phyloP scores from a whole-genome alignment of 352 stramenopile species.

The Phytopythium helicoides region DNA sequence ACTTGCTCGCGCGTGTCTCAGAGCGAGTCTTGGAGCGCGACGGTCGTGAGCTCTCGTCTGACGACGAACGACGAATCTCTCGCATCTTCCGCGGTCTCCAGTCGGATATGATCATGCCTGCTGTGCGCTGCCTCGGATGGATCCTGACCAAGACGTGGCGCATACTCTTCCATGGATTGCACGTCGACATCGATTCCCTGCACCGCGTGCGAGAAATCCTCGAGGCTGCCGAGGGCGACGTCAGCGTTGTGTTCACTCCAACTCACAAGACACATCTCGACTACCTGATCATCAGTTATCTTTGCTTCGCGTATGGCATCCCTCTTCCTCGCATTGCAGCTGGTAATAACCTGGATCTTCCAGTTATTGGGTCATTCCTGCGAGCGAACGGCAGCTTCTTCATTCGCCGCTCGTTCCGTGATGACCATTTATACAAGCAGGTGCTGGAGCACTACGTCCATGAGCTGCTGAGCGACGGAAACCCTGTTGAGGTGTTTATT shows the following conservation, averaged over 20 bases:
- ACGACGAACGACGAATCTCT: conserved; percentile 32
- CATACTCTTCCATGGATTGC: conserved; percentile 63
- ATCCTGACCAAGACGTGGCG: conserved; percentile 80
- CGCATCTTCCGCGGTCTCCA: conserved; percentile 64
- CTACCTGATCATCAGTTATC: conserved; percentile 90
- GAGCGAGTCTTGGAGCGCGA: conserved; percentile 7
- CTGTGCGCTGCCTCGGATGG: conserved; percentile 72
- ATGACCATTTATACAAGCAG: conserved; percentile 80
- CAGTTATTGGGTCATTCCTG: conserved; percentile 76
- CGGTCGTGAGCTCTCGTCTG: conserved; percentile 11
- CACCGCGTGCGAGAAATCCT: conserved; percentile 53
- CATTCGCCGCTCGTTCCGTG: conserved; percentile 78
- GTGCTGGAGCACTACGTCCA: conserved; percentile 85
- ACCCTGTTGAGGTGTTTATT: conserved; percentile 88
- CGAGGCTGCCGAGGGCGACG: conserved; percentile 39
- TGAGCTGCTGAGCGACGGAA: conserved; percentile 73
- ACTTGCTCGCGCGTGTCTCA: conserved; percentile 37
- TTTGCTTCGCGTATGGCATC: conserved; percentile 88
- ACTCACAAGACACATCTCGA: conserved; percentile 90
- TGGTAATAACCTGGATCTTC: conserved; percentile 87
- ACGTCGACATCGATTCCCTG: conserved; percentile 69
- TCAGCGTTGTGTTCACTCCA: conserved; percentile 80
- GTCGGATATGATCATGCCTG: conserved; percentile 75
- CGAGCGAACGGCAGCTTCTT: conserved; percentile 89
- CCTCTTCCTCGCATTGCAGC: conserved; percentile 81